Percentiles rank a stretch among this genome's conserved stretches.
These are phyloP conservation scores for Paxillus involutus DNA, from an alignment of 768 basidiomycete genomes.

Conservation along the genomic window DNA sequence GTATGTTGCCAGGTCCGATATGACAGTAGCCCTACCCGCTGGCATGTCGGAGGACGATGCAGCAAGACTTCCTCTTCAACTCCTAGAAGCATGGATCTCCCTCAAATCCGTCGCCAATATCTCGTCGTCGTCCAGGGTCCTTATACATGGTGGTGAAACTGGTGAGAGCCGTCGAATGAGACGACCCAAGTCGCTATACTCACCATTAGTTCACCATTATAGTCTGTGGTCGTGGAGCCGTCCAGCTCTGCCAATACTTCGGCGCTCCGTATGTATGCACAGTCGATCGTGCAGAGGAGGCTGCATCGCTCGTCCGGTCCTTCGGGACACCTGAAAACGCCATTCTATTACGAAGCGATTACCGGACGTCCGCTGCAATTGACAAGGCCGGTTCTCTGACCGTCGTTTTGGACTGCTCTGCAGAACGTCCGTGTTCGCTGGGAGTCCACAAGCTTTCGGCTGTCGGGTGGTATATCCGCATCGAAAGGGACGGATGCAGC, in stretches of 20 bases:
- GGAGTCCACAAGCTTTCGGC: conserved; percentile 3
- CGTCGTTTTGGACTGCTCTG: conserved; percentile 6
- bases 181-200: not conserved
- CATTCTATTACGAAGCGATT: not conserved
- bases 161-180: not conserved
- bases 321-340: not conserved
- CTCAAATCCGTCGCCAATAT: conserved; percentile 1
- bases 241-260: conserved; percentile 4
- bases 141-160: conserved; percentile 6
- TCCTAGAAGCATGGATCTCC: conserved; percentile 9
- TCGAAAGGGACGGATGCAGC: not conserved
- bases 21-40: not conserved
- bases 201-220: not conserved
- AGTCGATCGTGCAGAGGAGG: conserved; percentile 4
- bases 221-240: conserved; percentile 8
- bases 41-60: not conserved
- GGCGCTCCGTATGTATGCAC: conserved; percentile 5
- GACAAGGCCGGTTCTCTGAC: not conserved
- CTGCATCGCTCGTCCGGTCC: not conserved
- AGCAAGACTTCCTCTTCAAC: not conserved
- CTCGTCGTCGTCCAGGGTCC: conserved; percentile 1
- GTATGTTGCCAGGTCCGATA: not conserved
- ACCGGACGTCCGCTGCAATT: not conserved
- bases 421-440: not conserved
- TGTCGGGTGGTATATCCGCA: conserved; percentile 5